A percentile compares a stretch with the other conserved stretches of the same genome.
Evolutionary conservation across 192 early-diverging fungal genomes (phyloP).

Genomic region (Gamsiella multidivaricata): DNA sequence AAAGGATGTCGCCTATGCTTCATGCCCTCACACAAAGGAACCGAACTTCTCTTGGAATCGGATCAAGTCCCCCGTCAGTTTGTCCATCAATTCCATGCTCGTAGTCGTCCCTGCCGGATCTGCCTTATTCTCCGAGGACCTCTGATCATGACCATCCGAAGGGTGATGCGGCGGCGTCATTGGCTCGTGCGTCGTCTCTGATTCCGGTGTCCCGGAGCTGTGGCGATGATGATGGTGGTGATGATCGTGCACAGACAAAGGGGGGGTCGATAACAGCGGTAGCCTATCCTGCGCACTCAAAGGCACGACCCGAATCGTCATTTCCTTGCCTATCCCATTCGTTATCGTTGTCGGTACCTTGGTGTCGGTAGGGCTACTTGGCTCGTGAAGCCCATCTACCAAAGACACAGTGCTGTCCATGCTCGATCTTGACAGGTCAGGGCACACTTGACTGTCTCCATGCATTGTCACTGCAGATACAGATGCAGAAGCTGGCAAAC

Average conservation of each 20-base stretch:
- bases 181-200: slow-evolving; percentile 29
- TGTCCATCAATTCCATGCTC: slow-evolving; percentile 65
- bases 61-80: slow-evolving; percentile 60
- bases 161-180: slow-evolving; percentile 50
- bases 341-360: not conserved
- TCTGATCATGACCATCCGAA: not conserved
- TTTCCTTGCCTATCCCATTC: slow-evolving; percentile 4
- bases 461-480: slow-evolving; percentile 1
- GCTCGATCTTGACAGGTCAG: slow-evolving; percentile 34
- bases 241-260: slow-evolving; percentile 40
- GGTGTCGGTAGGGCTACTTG: slow-evolving; percentile 14
- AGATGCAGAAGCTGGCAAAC: slow-evolving; percentile 11
- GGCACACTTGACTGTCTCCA: slow-evolving; percentile 42
- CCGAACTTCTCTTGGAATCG: slow-evolving; percentile 65
- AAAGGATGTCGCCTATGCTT: no score
- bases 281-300: not conserved
- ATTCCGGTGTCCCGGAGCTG: slow-evolving; percentile 10
- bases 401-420: slow-evolving; percentile 36
- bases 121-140: not conserved
- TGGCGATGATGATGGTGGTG: slow-evolving; percentile 16
- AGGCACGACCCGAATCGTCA: slow-evolving; percentile 42
- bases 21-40: slow-evolving; percentile 11
- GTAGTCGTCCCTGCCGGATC: not conserved
- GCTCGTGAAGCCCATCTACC: slow-evolving; percentile 23
- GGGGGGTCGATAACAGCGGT: slow-evolving; percentile 38